A percentile compares a stretch with the other conserved stretches of the same genome.
Evolutionary conservation across 768 basidiomycete species (phyloP).

Genomic region (Cystofilobasidium capitatum): DNA sequence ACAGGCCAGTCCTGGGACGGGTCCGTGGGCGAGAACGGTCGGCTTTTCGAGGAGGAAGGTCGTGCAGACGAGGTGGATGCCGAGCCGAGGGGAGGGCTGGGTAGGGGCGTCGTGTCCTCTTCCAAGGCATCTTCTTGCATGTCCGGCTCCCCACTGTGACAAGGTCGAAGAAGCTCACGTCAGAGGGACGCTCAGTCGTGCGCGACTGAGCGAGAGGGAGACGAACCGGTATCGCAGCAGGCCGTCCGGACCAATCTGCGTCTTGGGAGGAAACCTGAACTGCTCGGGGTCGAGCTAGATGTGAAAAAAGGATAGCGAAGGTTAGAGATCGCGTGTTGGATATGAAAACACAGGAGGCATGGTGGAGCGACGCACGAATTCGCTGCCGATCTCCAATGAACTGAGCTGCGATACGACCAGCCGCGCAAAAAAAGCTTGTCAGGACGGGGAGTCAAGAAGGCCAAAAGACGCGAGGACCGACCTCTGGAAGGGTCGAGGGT

Average conservation of each 20-base stretch:
- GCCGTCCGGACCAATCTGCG: constrained; percentile 20
- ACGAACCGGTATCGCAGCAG: constrained; percentile 17
- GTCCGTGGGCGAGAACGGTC: no score
- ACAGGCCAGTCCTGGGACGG: no score
- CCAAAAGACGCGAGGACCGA: constrained; percentile 73
- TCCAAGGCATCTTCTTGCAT: background rate
- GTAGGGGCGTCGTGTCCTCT: background rate
- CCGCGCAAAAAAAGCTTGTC: no score
- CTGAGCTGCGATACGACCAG: background rate
- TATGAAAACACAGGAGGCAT: background rate
- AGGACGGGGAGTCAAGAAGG: constrained; percentile 29
- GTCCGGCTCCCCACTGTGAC: constrained; percentile 1
- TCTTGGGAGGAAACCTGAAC: constrained; percentile 24
- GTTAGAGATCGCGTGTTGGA: background rate
- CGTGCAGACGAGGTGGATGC: background rate
- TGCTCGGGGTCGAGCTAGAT: constrained; percentile 17
- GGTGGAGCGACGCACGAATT: background rate
- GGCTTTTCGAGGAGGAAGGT: no score
- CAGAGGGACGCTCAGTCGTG: background rate
- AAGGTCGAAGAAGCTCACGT: background rate
- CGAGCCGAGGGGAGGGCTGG: background rate
- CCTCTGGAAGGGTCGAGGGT: constrained; percentile 78
- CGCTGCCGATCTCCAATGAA: background rate
- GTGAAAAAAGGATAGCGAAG: background rate
- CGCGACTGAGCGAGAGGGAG: background rate